Evolutionary conservation across 2,329 filamentous ascomycete genomes (phyloP), one percentile per base, ranked within the genome.

Genomic region (Alternaria panax): DNA sequence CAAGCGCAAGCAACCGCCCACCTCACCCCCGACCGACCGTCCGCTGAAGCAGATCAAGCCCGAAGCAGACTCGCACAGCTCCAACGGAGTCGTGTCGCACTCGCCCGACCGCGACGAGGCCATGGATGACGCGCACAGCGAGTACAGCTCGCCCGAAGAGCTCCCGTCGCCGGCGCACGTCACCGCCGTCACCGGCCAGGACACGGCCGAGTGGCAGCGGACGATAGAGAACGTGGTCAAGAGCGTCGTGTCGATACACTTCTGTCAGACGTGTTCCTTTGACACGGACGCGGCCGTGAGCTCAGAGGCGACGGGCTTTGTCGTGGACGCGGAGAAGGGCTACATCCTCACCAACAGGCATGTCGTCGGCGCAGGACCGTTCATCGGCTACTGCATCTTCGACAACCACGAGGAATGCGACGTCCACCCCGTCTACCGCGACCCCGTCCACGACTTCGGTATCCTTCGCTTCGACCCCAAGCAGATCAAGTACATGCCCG

Each of bases 321-420:
- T 99, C 16, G 95, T 99, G 24, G 95, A 99, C 81, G 92, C 95
- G 5, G 90, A 97, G 80, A 88, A 88, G 77, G 95, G 95, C 77
- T 90, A 82, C 70, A 90, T 82, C 55, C 74, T 84, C 62, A 84
- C 82, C 51, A 84, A 84, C 70, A 78, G 82, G 59, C 95, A 99
- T 81, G 95, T 99, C 30, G 95, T 98, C 41, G 93, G 95, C 65
- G 87, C 95, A 1, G 95, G 95, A 1, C 95, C 95, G 1, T 99
- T 99, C 80, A 98, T 94, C 90, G 95, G 95, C 47, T 97, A 96
- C 81, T 93, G 92, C 76, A 93, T 99, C 68, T 99, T 99, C 78
- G 96, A 99, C 79, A 99, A 99, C 76, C 95, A 99, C 79, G 95
- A 99, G 77, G 88, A 90, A 83, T 95, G 95, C 70, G 95, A 99